A percentile compares a stretch with the other conserved stretches of the same genome.
Conservation (phyloP, 2,329 filamentous ascomycete species). For the Aureobasidium sp. region DNA sequence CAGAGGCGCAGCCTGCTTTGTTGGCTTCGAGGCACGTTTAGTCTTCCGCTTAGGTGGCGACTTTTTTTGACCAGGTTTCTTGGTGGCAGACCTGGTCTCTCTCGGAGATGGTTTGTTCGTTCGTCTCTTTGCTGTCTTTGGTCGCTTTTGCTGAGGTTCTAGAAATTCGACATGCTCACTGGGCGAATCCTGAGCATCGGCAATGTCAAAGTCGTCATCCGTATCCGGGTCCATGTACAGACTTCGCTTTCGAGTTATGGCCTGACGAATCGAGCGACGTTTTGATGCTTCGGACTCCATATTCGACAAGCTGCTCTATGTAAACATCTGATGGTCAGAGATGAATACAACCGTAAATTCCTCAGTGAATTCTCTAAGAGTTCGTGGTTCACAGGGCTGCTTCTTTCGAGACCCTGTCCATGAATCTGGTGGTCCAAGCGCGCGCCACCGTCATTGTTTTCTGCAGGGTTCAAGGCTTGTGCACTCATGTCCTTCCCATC, state of each 20-base stretch:
- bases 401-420: constrained; percentile 2
- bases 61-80: constrained; percentile 1
- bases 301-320: background rate
- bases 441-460: background rate
- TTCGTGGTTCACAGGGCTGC: constrained; percentile 6
- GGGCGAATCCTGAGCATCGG: background rate
- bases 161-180: background rate
- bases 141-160: background rate
- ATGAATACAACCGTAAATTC: background rate
- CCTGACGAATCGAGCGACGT: constrained; percentile 29
- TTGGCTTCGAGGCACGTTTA: constrained; percentile 22
- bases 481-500: background rate
- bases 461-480: background rate
- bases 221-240: constrained; percentile 30
- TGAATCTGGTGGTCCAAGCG: background rate
- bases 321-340: background rate
- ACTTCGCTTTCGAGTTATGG: constrained; percentile 27
- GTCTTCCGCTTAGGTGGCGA: constrained; percentile 17
- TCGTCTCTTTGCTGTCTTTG: background rate
- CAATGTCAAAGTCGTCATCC: constrained; percentile 27
- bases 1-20: constrained; percentile 17
- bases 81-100: constrained; percentile 10
- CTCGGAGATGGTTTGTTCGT: constrained; percentile 9
- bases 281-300: constrained; percentile 18
- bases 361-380: background rate